Evolutionary conservation across 345 rosid genomes (phyloP).

Genomic region (Tarenaya hassleriana): DNA sequence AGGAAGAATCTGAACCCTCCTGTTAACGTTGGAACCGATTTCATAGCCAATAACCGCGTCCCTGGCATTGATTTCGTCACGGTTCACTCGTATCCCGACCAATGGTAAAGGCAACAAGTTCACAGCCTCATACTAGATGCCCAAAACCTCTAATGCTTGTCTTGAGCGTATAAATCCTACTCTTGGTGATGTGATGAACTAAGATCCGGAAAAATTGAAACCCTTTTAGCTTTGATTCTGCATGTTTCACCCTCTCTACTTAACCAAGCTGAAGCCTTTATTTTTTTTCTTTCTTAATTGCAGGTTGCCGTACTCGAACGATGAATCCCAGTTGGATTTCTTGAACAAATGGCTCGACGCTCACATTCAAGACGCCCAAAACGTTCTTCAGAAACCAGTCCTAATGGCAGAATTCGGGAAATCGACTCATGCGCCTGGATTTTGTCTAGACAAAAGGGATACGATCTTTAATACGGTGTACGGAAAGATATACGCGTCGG

Average conservation of each 20-base stretch:
- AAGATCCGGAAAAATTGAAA: no score
- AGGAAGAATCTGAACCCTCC: constrained; percentile 64
- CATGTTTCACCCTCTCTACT: no score
- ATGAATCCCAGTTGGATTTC: constrained; percentile 47
- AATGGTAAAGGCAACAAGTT: constrained; percentile 45
- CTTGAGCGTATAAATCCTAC: no score
- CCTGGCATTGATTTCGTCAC: constrained; percentile 81
- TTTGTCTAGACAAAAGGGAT: constrained; percentile 51
- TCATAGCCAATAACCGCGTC: constrained; percentile 67
- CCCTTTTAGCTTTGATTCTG: constrained; percentile 1
- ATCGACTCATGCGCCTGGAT: constrained; percentile 49
- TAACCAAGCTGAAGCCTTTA: neutral
- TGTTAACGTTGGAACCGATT: constrained; percentile 71
- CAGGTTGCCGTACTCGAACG: constrained; percentile 59
- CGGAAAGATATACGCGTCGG: constrained; percentile 63
- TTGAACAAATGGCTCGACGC: constrained; percentile 65
- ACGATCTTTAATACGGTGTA: constrained; percentile 57
- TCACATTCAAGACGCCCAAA: constrained; percentile 70
- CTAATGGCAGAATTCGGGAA: constrained; percentile 79
- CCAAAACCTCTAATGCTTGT: no score
- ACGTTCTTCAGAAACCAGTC: constrained; percentile 67
- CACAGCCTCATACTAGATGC: no score
- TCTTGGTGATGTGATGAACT: no score
- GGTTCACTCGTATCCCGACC: constrained; percentile 86
- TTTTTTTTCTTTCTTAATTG: constrained; percentile 10